phyloP scores from a whole-genome alignment of 352 stramenopile species.

The Globisporangium nunn region DNA sequence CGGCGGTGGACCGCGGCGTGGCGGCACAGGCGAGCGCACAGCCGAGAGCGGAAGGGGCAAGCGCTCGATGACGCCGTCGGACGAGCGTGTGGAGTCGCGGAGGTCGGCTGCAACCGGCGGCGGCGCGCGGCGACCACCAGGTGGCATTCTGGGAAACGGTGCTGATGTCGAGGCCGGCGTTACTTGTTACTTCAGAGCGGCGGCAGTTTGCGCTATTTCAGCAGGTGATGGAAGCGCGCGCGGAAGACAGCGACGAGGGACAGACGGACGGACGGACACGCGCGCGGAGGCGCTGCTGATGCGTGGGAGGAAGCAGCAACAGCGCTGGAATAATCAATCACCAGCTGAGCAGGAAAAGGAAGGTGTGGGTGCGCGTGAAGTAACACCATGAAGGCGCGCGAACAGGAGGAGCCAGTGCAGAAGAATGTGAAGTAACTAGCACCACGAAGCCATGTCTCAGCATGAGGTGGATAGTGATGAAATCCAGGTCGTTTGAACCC shows the following conservation, averaged over 20 bases:
- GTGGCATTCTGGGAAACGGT: not conserved
- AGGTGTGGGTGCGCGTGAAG: too few relatives aligned
- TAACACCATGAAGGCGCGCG: too few relatives aligned
- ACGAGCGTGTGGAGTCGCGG: conserved; percentile 12
- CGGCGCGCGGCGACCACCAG: not conserved
- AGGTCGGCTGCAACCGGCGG: not conserved
- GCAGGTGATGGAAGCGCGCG: not conserved
- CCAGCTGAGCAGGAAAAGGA: too few relatives aligned
- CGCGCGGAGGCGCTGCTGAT: not conserved
- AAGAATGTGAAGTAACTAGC: too few relatives aligned
- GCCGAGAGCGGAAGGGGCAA: conserved; percentile 5
- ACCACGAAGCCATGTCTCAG: too few relatives aligned
- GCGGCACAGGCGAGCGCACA: conserved; percentile 1
- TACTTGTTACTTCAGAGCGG: not conserved
- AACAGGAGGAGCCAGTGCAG: too few relatives aligned
- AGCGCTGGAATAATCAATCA: too few relatives aligned
- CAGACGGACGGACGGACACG: not conserved
- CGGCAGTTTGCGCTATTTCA: not conserved
- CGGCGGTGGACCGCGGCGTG: conserved; percentile 7
- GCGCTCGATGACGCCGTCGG: conserved; percentile 16
- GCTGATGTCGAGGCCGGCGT: not conserved
- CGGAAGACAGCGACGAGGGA: too few relatives aligned
- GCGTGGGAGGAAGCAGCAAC: not conserved
- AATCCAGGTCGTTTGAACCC: too few relatives aligned
- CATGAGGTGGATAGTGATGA: too few relatives aligned